Percentiles rank a stretch among this genome's conserved stretches.
phyloP scores from a whole-genome alignment of 2,329 filamentous ascomycete genomes.

The Colletotrichum tanaceti region DNA sequence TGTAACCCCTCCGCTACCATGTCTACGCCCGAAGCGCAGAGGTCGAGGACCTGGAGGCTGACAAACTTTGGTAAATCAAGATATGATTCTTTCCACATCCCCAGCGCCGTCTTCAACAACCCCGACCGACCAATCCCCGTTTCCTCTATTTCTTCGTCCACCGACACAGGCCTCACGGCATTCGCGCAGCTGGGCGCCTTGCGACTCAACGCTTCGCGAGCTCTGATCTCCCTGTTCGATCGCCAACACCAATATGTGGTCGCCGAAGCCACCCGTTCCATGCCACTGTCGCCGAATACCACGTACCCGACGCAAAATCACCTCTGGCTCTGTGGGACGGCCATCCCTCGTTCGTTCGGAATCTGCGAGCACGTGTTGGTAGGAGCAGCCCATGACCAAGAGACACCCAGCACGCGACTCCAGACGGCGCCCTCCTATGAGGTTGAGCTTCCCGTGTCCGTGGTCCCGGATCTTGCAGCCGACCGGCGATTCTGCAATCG shows the following conservation, averaged over 20 bases:
- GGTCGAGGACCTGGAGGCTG: neutral
- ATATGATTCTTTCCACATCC: conserved; percentile 41
- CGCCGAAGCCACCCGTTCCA: conserved; percentile 60
- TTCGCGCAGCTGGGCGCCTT: conserved; percentile 62
- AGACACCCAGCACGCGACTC: conserved; percentile 4
- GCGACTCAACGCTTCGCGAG: conserved; percentile 53
- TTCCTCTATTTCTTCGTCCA: conserved; percentile 45
- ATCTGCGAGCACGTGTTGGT: conserved; percentile 48
- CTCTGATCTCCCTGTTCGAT: conserved; percentile 65
- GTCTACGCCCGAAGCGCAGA: neutral
- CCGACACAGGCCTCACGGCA: conserved; percentile 58
- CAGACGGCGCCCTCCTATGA: conserved; percentile 2
- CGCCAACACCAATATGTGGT: conserved; percentile 60
- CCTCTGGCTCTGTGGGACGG: conserved; percentile 46
- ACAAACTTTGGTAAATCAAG: conserved; percentile 23
- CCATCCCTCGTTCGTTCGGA: conserved; percentile 46
- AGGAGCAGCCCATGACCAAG: conserved; percentile 1
- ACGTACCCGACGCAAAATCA: conserved; percentile 27
- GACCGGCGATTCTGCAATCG: conserved; percentile 49
- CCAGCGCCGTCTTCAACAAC: conserved; percentile 43
- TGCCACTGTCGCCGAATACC: conserved; percentile 50
- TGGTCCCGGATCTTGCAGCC: conserved; percentile 50
- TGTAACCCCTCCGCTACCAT: neutral
- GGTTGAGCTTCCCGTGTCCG: conserved; percentile 48
- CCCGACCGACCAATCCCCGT: conserved; percentile 43